These are phyloP conservation scores for Panaeolus papilionaceus DNA, from an alignment of 768 basidiomycete genomes.

Conservation along the genomic window DNA sequence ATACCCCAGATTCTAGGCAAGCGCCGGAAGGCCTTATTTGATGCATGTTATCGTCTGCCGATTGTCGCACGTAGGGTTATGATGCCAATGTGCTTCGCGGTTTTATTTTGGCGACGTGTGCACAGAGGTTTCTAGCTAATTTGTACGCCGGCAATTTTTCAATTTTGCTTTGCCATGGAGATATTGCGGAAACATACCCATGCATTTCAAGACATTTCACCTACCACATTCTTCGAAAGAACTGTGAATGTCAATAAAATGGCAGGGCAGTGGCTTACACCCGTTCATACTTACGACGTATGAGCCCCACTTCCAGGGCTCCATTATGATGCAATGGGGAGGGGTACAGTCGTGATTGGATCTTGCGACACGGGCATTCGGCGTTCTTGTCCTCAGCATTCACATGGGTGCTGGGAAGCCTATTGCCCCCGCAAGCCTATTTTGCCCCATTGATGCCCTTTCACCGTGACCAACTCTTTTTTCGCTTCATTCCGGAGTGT, in stretches of 20 bases:
- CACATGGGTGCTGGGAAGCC: neutral
- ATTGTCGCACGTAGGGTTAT: neutral
- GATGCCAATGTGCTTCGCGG: neutral
- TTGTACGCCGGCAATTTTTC: neutral
- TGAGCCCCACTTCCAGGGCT: neutral
- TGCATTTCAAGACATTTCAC: neutral
- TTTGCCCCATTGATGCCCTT: neutral
- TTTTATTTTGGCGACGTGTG: neutral
- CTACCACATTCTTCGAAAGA: neutral
- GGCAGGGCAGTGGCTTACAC: neutral
- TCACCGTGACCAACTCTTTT: neutral
- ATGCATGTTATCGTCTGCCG: neutral
- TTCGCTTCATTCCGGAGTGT: neutral
- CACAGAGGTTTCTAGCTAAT: neutral
- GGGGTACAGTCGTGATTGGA: neutral
- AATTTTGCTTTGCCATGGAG: neutral
- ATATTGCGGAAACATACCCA: neutral
- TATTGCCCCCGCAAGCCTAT: conserved; percentile 12
- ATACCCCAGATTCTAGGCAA: neutral
- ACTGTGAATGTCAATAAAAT: neutral
- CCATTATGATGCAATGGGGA: conserved; percentile 1
- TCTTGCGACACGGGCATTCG: conserved; percentile 2
- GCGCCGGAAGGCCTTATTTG: neutral
- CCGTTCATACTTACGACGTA: neutral
- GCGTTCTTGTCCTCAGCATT: neutral